These are phyloP conservation scores for Hyaloscypha variabilis DNA, from an alignment of 495 filamentous ascomycete species.

Conservation along the genomic window DNA sequence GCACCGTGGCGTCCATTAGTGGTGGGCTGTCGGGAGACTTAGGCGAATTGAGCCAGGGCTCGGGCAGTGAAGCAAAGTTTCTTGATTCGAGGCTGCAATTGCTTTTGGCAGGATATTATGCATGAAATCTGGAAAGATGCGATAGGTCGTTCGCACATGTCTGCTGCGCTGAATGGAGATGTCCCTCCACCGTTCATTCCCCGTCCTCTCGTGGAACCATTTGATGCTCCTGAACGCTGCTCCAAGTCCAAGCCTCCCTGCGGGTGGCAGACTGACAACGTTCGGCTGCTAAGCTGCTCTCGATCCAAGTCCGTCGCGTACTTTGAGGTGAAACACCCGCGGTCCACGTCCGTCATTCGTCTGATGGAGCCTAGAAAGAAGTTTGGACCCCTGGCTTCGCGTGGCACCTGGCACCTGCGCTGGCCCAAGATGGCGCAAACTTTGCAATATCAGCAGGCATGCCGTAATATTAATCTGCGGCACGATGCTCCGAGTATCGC, in stretches of 20 bases:
- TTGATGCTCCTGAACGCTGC: too few species aligned
- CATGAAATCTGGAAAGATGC: slow-evolving; percentile 11
- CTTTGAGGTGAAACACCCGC: slow-evolving; percentile 23
- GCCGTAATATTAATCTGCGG: slow-evolving; percentile 9
- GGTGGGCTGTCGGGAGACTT: background rate
- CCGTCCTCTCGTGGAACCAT: too few species aligned
- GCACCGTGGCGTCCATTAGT: background rate
- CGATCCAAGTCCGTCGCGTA: slow-evolving; percentile 5
- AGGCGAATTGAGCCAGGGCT: background rate
- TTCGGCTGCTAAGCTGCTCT: background rate
- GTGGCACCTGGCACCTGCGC: slow-evolving; percentile 14
- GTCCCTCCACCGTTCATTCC: too few species aligned
- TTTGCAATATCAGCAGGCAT: slow-evolving; percentile 17
- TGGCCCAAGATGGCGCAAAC: background rate
- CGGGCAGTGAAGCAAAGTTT: background rate
- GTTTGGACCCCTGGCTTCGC: slow-evolving; percentile 10
- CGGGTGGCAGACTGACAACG: background rate
- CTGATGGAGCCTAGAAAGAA: too few species aligned
- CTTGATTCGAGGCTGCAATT: slow-evolving; percentile 6
- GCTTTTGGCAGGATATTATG: slow-evolving; percentile 14
- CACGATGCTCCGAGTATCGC: slow-evolving; percentile 2
- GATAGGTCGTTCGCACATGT: slow-evolving; percentile 6
- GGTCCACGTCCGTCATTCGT: slow-evolving; percentile 30
- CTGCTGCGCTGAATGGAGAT: too few species aligned
- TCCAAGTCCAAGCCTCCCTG: background rate